These are phyloP conservation scores for Hericium alpestre DNA, from an alignment of 768 basidiomycete species.

Conservation along the genomic window DNA sequence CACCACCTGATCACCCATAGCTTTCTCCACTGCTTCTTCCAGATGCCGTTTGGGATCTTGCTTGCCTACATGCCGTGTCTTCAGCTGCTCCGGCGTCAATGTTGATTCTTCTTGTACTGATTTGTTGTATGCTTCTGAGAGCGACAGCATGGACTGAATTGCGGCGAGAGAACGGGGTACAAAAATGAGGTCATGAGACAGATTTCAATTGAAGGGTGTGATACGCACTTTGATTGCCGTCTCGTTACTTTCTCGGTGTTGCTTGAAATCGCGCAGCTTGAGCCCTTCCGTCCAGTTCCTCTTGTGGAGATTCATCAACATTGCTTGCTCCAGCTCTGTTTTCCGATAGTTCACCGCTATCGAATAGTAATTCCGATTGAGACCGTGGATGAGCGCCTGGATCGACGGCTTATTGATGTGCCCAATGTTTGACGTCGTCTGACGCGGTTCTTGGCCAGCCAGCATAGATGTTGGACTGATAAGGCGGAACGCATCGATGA, in stretches of 20 bases:
- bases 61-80: slow-evolving; percentile 95
- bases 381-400: slow-evolving; percentile 93
- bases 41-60: slow-evolving; percentile 97
- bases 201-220: slow-evolving; percentile 10
- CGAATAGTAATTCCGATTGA: slow-evolving; percentile 97
- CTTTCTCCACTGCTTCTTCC: slow-evolving; percentile 94
- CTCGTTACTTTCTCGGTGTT: slow-evolving; percentile 83
- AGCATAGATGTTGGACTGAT: slow-evolving; percentile 89
- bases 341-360: slow-evolving; percentile 97
- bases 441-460: slow-evolving; percentile 87
- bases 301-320: slow-evolving; percentile 99
- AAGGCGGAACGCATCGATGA: slow-evolving; percentile 96
- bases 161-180: neutral
- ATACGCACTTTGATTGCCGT: slow-evolving; percentile 80
- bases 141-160: slow-evolving; percentile 76
- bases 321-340: slow-evolving; percentile 94
- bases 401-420: slow-evolving; percentile 99
- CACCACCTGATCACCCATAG: slow-evolving; percentile 95
- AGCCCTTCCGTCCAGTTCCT: slow-evolving; percentile 98
- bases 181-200: neutral
- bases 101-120: slow-evolving; percentile 97
- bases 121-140: slow-evolving; percentile 94
- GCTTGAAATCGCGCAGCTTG: slow-evolving; percentile 81
- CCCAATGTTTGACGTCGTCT: slow-evolving; percentile 96
- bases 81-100: slow-evolving; percentile 85